Percentiles rank a stretch among this genome's conserved stretches.
Conservation (phyloP, 495 filamentous ascomycete genomes). For the Barbatosphaeria neglecta region DNA sequence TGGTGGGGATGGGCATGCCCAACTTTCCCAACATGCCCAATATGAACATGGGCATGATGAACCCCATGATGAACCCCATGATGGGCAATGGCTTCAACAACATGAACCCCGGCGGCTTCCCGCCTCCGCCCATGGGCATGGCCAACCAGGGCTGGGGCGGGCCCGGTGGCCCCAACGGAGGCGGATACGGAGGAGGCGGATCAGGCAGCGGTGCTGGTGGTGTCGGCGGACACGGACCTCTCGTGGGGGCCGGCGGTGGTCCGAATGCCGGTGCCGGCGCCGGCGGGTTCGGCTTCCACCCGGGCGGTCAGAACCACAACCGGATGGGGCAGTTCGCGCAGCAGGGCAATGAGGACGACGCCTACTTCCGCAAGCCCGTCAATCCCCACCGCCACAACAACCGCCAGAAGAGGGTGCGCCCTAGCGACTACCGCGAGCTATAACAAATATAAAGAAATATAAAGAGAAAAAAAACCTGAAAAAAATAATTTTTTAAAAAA, state of each 20-base stretch:
- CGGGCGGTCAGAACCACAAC: constrained; percentile 31
- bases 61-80: constrained; percentile 40
- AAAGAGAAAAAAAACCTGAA: too few species aligned
- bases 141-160: constrained; percentile 4
- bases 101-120: constrained; percentile 19
- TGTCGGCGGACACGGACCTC: constrained; percentile 11
- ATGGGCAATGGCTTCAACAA: constrained; percentile 39
- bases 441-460: too few species aligned
- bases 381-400: constrained; percentile 89
- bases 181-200: too few species aligned
- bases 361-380: constrained; percentile 91
- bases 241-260: constrained; percentile 6
- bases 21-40: constrained; percentile 13
- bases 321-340: constrained; percentile 50
- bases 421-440: constrained; percentile 83
- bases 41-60: constrained; percentile 26
- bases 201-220: constrained; percentile 33
- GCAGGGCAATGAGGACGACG: constrained; percentile 74
- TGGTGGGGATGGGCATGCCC: constrained; percentile 13
- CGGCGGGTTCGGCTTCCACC: constrained; percentile 20
- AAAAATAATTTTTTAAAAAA: too few species aligned
- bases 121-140: too few species aligned
- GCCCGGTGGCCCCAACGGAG: neutral
- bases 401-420: constrained; percentile 61
- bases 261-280: constrained; percentile 2